Evolutionary conservation across 768 basidiomycete genomes (phyloP).

Genomic region (Xerocomellus amylosporus): DNA sequence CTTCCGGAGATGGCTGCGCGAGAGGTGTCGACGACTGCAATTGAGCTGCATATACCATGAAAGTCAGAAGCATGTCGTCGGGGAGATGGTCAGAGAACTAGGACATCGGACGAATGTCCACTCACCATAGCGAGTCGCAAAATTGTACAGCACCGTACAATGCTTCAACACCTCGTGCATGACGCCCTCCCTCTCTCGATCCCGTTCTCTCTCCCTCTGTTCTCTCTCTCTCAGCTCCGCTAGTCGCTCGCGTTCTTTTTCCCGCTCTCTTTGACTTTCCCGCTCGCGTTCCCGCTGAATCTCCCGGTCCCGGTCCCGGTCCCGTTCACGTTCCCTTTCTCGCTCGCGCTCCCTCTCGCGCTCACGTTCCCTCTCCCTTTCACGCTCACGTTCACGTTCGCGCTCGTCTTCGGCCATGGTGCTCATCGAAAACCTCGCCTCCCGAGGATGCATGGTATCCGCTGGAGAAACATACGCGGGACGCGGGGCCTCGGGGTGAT

Average conservation of each 20-base stretch:
- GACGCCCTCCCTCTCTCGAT: constrained; percentile 21
- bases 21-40: constrained; percentile 45
- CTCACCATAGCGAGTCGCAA: constrained; percentile 68
- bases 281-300: constrained; percentile 21
- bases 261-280: constrained; percentile 22
- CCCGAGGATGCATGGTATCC: constrained; percentile 29
- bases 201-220: constrained; percentile 24
- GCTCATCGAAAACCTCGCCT: constrained; percentile 12
- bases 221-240: constrained; percentile 23
- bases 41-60: constrained; percentile 22
- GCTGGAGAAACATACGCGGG: constrained; percentile 29
- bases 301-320: constrained; percentile 20
- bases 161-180: constrained; percentile 39
- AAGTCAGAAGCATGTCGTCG: constrained; percentile 1
- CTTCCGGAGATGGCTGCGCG: constrained; percentile 50
- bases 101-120: background rate
- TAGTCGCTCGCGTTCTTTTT: constrained; percentile 23
- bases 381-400: constrained; percentile 21
- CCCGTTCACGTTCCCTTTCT: constrained; percentile 21
- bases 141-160: constrained; percentile 58
- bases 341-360: constrained; percentile 19
- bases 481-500: constrained; percentile 22
- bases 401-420: constrained; percentile 18
- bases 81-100: background rate
- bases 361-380: constrained; percentile 21